phyloP scores from a whole-genome alignment of 1,139 yeast genomes.

The Kodamaea anthophila region DNA sequence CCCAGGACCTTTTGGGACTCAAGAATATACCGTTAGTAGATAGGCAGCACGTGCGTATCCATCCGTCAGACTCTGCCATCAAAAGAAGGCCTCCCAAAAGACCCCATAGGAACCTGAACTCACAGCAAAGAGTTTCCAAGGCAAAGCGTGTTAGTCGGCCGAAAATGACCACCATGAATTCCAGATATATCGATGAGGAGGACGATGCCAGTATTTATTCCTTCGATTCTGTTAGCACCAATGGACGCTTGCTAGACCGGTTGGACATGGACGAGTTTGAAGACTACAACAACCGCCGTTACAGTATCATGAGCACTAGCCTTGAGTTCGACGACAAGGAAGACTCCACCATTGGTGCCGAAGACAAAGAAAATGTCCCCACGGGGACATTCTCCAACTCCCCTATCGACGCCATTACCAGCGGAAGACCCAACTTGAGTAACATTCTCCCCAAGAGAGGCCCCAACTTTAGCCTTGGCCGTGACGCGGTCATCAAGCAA shows the following conservation, averaged over 20 bases:
- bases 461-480: slow-evolving; percentile 1
- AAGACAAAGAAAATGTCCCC: background rate
- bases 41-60: no score
- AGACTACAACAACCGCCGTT: slow-evolving; percentile 16
- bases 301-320: slow-evolving; percentile 24
- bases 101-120: no score
- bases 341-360: no score
- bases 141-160: no score
- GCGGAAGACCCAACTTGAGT: slow-evolving; percentile 6
- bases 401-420: slow-evolving; percentile 1
- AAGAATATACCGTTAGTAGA: no score
- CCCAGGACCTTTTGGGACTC: no score
- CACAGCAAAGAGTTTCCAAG: no score
- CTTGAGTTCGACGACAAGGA: slow-evolving; percentile 17
- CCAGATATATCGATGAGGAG: no score
- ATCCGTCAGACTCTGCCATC: no score
- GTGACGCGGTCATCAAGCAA: slow-evolving; percentile 6
- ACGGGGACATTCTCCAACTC: background rate
- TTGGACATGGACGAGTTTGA: slow-evolving; percentile 21
- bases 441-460: slow-evolving; percentile 7
- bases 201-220: slow-evolving; percentile 36
- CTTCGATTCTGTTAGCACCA: slow-evolving; percentile 42
- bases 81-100: no score
- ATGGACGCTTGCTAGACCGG: slow-evolving; percentile 37
- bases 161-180: no score